Conservation (phyloP, 129 eudicot genomes). For the Saposhnikovia divaricata region DNA sequence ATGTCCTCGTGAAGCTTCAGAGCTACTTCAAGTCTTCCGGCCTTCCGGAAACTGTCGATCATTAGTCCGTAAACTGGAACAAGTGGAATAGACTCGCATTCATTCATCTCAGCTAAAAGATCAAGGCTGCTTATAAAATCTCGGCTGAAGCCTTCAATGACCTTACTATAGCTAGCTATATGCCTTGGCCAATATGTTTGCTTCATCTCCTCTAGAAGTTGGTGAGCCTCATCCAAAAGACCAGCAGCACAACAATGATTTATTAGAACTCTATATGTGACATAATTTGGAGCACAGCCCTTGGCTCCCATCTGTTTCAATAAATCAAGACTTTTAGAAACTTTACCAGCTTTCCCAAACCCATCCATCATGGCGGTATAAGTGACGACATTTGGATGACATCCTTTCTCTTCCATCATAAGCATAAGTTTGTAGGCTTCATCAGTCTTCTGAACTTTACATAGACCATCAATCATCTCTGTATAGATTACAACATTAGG, state of each 20-base stretch:
- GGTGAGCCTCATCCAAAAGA: constrained; percentile 59
- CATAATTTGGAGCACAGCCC: constrained; percentile 84
- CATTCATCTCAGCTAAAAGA: constrained; percentile 51
- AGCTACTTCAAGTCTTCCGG: constrained; percentile 68
- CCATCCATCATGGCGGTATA: constrained; percentile 95
- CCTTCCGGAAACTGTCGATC: constrained; percentile 63
- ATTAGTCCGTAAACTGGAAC: constrained; percentile 61
- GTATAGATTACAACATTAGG: constrained; percentile 90
- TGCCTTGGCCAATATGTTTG: constrained; percentile 81
- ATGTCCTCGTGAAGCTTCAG: constrained; percentile 56
- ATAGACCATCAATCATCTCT: constrained; percentile 84
- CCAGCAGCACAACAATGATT: constrained; percentile 64
- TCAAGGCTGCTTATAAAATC: constrained; percentile 56
- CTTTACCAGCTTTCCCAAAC: constrained; percentile 58
- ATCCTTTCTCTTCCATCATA: constrained; percentile 94
- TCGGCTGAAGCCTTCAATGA: constrained; percentile 71
- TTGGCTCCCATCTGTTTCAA: constrained; percentile 52
- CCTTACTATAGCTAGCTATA: constrained; percentile 51
- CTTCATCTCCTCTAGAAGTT: constrained; percentile 86
- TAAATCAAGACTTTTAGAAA: constrained; percentile 64
- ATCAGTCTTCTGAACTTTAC: constrained; percentile 73
- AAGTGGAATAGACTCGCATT: constrained; percentile 36
- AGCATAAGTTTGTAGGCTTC: constrained; percentile 86
- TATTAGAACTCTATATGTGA: constrained; percentile 67
- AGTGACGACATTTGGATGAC: constrained; percentile 85